Conservation (phyloP, 768 basidiomycete species). For the Sarcodon sp. region DNA sequence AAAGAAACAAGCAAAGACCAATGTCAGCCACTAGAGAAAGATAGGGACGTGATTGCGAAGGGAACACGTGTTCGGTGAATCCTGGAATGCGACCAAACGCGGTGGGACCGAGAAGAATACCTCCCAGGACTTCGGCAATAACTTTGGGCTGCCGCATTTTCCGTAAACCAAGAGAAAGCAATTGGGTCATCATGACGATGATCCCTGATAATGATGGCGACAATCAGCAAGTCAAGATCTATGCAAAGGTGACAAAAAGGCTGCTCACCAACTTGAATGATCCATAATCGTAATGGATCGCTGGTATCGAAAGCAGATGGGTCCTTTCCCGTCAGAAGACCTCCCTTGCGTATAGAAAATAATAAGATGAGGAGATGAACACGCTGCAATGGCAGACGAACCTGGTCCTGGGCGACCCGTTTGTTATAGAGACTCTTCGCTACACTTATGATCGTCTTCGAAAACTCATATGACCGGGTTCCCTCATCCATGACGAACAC, state of each 20-base stretch:
- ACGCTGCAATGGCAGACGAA: slow-evolving; percentile 10
- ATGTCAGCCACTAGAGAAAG: slow-evolving; percentile 84
- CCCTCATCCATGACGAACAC: too few species aligned
- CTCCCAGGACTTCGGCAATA: slow-evolving; percentile 69
- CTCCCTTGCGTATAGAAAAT: slow-evolving; percentile 33
- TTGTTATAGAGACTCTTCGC: slow-evolving; percentile 4
- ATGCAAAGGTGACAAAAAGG: background rate
- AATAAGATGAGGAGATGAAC: background rate
- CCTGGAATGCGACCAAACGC: slow-evolving; percentile 75
- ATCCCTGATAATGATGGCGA: slow-evolving; percentile 36
- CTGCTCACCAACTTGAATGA: slow-evolving; percentile 59
- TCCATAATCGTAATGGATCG: slow-evolving; percentile 71
- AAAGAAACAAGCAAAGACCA: slow-evolving; percentile 79
- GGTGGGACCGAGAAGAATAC: slow-evolving; percentile 25
- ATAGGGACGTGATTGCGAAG: slow-evolving; percentile 53
- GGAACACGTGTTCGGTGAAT: slow-evolving; percentile 82
- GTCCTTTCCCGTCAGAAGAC: slow-evolving; percentile 63
- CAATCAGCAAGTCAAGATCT: background rate
- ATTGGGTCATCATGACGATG: slow-evolving; percentile 69
- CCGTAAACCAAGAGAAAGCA: slow-evolving; percentile 60
- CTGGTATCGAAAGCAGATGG: slow-evolving; percentile 48
- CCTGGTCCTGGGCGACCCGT: slow-evolving; percentile 17
- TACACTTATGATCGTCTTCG: slow-evolving; percentile 5
- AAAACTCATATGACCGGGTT: slow-evolving; percentile 4
- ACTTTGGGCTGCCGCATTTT: slow-evolving; percentile 78